Evolutionary conservation across 148 eudicot genomes (phyloP).

Genomic region (Camellia lanceoleosa): DNA sequence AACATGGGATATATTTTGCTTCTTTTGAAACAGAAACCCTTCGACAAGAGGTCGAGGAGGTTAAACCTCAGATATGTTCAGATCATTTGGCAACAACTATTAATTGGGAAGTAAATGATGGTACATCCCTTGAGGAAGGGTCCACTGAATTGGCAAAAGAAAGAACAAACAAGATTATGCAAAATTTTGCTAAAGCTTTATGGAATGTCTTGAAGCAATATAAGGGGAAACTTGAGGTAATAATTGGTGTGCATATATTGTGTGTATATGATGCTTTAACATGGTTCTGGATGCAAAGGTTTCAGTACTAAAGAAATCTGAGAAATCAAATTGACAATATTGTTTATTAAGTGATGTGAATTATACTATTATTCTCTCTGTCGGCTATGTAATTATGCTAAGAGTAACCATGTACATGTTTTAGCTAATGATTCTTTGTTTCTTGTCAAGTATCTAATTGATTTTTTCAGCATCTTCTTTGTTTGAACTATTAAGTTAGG

Average conservation of each 20-base stretch:
- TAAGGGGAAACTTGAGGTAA: slow-evolving; percentile 70
- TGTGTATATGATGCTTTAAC: background rate
- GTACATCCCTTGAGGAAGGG: slow-evolving; percentile 13
- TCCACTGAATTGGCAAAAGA: slow-evolving; percentile 18
- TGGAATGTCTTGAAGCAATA: slow-evolving; percentile 73
- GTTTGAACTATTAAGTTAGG: too few relatives aligned
- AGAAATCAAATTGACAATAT: background rate
- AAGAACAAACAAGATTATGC: slow-evolving; percentile 46
- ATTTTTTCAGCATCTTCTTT: too few relatives aligned
- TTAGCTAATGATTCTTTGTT: too few relatives aligned
- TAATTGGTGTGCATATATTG: slow-evolving; percentile 2
- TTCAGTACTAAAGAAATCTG: background rate
- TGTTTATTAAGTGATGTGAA: too few relatives aligned
- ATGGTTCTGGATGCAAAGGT: slow-evolving; percentile 15
- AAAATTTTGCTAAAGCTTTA: slow-evolving; percentile 66
- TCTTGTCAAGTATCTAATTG: too few relatives aligned
- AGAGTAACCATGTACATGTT: too few relatives aligned
- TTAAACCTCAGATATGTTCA: slow-evolving; percentile 14
- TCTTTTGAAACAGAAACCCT: slow-evolving; percentile 25
- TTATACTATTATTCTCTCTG: too few relatives aligned
- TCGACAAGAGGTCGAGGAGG: slow-evolving; percentile 19
- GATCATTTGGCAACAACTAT: slow-evolving; percentile 12
- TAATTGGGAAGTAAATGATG: slow-evolving; percentile 11
- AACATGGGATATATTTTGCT: slow-evolving; percentile 11
- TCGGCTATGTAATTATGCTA: too few relatives aligned